Conservation (phyloP, 345 rosid species). For the Microthlaspi erraticum region DNA sequence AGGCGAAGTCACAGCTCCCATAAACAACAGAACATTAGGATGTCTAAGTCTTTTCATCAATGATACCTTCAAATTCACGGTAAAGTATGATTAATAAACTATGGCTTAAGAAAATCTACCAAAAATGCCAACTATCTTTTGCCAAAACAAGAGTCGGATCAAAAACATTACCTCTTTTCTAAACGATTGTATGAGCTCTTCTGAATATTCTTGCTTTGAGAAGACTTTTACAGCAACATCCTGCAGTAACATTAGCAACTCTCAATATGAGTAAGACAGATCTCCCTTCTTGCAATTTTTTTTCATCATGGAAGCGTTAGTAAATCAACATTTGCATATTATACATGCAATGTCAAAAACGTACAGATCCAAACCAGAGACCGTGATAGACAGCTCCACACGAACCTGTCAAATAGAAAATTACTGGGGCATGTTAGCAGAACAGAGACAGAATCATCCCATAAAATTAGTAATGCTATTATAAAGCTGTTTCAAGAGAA, state of each 20-base stretch:
- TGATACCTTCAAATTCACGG: slow-evolving; percentile 58
- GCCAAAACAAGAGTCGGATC: neutral
- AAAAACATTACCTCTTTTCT: slow-evolving; percentile 74
- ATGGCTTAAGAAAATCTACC: neutral
- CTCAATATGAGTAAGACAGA: slow-evolving; percentile 35
- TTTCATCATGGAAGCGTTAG: slow-evolving; percentile 13
- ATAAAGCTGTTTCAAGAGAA: neutral
- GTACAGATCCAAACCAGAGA: slow-evolving; percentile 99
- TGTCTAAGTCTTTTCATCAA: slow-evolving; percentile 97
- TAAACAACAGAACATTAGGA: slow-evolving; percentile 91
- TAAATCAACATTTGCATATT: slow-evolving; percentile 38
- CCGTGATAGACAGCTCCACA: slow-evolving; percentile 97
- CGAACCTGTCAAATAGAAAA: slow-evolving; percentile 67
- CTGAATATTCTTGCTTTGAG: slow-evolving; percentile 93
- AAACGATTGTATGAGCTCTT: slow-evolving; percentile 77
- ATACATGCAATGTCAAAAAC: slow-evolving; percentile 48
- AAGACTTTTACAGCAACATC: slow-evolving; percentile 98
- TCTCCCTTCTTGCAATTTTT: neutral
- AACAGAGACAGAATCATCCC: slow-evolving; percentile 36
- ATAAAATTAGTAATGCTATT: neutral
- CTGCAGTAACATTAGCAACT: slow-evolving; percentile 54
- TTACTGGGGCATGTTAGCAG: slow-evolving; percentile 19
- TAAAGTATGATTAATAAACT: slow-evolving; percentile 25
- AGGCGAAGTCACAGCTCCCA: slow-evolving; percentile 96
- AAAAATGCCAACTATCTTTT: slow-evolving; percentile 15